Conservation (phyloP, 2,329 filamentous ascomycete genomes). For the Dactylellina parvicollis region DNA sequence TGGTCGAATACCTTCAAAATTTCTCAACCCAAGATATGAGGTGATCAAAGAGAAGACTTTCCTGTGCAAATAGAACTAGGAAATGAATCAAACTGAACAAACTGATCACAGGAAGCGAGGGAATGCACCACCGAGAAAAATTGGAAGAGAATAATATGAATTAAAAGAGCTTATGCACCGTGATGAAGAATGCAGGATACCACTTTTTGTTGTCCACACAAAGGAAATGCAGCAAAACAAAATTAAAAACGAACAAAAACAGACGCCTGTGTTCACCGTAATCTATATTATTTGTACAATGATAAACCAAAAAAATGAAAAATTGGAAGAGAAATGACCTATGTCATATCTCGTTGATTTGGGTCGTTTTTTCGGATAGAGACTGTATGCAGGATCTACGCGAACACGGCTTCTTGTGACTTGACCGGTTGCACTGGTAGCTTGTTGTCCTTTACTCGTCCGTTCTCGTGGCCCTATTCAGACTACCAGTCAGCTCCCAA, state of each 20-base stretch:
- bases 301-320: neutral
- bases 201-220: constrained; percentile 29
- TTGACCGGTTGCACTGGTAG: constrained; percentile 36
- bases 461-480: constrained; percentile 47
- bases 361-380: neutral
- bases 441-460: constrained; percentile 46
- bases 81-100: too few species aligned
- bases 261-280: constrained; percentile 40
- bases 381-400: neutral
- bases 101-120: neutral
- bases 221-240: constrained; percentile 14
- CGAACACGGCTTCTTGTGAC: constrained; percentile 28
- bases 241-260: constrained; percentile 14
- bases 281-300: constrained; percentile 49
- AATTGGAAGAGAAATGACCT: neutral
- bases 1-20: too few species aligned
- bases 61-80: too few species aligned
- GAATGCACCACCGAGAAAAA: neutral
- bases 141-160: too few species aligned
- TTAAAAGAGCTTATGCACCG: constrained; percentile 11
- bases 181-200: constrained; percentile 16
- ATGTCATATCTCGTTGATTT: constrained; percentile 12
- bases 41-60: too few species aligned
- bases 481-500: neutral
- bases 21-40: too few species aligned